phyloP scores from a whole-genome alignment of 2,329 filamentous ascomycete species.

The Hymenoscyphus occultus region DNA sequence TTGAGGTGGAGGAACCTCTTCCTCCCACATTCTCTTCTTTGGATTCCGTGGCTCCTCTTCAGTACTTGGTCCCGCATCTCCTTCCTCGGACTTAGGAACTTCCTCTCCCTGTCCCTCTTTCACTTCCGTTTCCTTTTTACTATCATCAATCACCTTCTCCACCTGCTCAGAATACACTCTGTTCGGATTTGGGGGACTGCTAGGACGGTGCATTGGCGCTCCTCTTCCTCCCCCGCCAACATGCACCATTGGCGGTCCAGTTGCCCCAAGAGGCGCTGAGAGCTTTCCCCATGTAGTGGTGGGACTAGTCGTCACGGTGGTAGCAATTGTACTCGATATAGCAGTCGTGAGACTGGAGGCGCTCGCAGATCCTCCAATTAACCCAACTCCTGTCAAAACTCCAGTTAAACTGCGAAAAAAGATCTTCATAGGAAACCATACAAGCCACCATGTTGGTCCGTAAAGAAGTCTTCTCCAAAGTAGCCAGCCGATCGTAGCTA shows the following conservation, averaged over 20 bases:
- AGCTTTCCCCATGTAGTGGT: conserved; percentile 21
- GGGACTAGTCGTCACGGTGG: conserved; percentile 5
- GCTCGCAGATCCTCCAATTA: conserved; percentile 24
- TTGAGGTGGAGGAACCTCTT: conserved; percentile 31
- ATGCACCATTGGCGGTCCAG: conserved; percentile 37
- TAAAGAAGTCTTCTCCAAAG: conserved; percentile 82
- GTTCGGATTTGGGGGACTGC: conserved; percentile 20
- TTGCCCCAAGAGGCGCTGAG: conserved; percentile 13
- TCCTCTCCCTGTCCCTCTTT: conserved; percentile 37
- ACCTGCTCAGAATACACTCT: conserved; percentile 50
- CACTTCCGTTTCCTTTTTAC: conserved; percentile 27
- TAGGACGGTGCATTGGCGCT: conserved; percentile 22
- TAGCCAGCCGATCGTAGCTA: conserved; percentile 78
- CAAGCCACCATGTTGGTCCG: conserved; percentile 84
- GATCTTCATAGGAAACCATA: conserved; percentile 77
- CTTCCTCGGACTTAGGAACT: conserved; percentile 20
- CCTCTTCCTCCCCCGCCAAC: conserved; percentile 41
- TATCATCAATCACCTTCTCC: conserved; percentile 50
- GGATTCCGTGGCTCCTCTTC: conserved; percentile 43
- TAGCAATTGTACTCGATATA: conserved; percentile 23
- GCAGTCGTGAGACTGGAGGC: conserved; percentile 4
- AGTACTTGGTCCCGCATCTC: neutral
- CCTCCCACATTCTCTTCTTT: conserved; percentile 62
- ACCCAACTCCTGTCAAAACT: conserved; percentile 51
- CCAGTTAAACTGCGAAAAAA: conserved; percentile 57